A percentile compares a stretch with the other conserved stretches of the same genome.
phyloP scores from a whole-genome alignment of 495 filamentous ascomycete genomes.

The Neurospora sp. region DNA sequence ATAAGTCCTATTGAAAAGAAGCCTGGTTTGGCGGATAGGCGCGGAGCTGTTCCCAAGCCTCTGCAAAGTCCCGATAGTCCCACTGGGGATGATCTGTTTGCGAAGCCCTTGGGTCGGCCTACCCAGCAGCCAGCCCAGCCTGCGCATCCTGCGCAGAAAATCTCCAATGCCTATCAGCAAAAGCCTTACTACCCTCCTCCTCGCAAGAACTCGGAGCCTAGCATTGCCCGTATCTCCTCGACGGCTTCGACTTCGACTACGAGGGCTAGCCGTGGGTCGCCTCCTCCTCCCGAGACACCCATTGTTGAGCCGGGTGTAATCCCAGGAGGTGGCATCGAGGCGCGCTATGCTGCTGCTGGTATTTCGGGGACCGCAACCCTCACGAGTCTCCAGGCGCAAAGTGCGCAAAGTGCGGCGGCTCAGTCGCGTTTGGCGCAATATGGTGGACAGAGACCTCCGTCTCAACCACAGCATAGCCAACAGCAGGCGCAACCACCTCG shows the following conservation, averaged over 20 bases:
- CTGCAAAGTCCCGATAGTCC: conserved; percentile 61
- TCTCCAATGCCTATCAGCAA: conserved; percentile 38
- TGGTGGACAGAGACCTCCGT: conserved; percentile 27
- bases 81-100: conserved; percentile 54
- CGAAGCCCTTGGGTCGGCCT: conserved; percentile 35
- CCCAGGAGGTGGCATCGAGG: conserved; percentile 72
- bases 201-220: conserved; percentile 22
- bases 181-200: conserved; percentile 41
- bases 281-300: conserved; percentile 93
- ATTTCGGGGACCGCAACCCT: conserved; percentile 78
- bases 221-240: conserved; percentile 71
- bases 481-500: conserved; percentile 42
- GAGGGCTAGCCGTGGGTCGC: conserved; percentile 80
- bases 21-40: conserved; percentile 53
- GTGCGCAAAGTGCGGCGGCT: conserved; percentile 70
- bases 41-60: conserved; percentile 66
- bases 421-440: conserved; percentile 69
- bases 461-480: conserved; percentile 18
- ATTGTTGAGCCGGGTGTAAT: conserved; percentile 59
- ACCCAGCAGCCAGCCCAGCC: conserved; percentile 10
- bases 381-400: conserved; percentile 68
- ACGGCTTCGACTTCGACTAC: conserved; percentile 91
- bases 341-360: conserved; percentile 77
- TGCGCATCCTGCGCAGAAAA: conserved; percentile 19
- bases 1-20: conserved; percentile 41